Percentiles rank a stretch among this genome's conserved stretches.
phyloP scores from a whole-genome alignment of 495 filamentous ascomycete genomes.

The Tuber calosporum region DNA sequence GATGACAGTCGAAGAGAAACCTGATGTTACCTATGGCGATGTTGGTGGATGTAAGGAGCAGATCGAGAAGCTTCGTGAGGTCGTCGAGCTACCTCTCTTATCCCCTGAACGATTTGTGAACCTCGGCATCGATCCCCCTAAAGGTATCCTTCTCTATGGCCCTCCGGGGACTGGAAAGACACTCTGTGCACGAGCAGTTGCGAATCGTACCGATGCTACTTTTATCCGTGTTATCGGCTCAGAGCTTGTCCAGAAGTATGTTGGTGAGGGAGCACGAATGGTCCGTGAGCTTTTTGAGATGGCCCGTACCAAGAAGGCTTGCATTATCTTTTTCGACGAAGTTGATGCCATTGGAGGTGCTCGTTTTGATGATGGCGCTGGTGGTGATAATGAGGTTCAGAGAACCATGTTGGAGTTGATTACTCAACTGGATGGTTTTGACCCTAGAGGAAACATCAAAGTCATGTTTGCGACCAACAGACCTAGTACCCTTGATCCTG shows the following conservation, averaged over 20 bases:
- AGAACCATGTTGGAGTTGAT: constrained; percentile 98
- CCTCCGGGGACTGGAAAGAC: constrained; percentile 98
- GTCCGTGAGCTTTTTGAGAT: constrained; percentile 98
- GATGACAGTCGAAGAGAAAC: constrained; percentile 99
- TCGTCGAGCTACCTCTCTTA: constrained; percentile 94
- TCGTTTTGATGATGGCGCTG: constrained; percentile 96
- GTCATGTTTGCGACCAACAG: constrained; percentile 99
- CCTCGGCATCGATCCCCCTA: constrained; percentile 95
- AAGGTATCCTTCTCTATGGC: constrained; percentile 93
- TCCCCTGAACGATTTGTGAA: constrained; percentile 95
- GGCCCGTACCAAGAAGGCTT: constrained; percentile 98
- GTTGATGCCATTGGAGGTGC: constrained; percentile 96
- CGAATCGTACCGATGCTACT: constrained; percentile 94
- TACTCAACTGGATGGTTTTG: constrained; percentile 96
- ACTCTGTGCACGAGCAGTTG: constrained; percentile 91
- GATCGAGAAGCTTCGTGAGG: constrained; percentile 96
- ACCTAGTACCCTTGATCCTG: constrained; percentile 90
- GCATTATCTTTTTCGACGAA: constrained; percentile 99
- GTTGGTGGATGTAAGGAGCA: constrained; percentile 99
- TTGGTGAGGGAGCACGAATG: constrained; percentile 96
- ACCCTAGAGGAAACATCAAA: constrained; percentile 96
- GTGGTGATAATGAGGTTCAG: constrained; percentile 98
- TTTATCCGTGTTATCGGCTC: constrained; percentile 98
- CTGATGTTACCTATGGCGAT: constrained; percentile 97
- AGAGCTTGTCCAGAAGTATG: constrained; percentile 97